Evolutionary conservation across 495 filamentous ascomycete species (phyloP).

Genomic region (Aspergillus bridgeri): DNA sequence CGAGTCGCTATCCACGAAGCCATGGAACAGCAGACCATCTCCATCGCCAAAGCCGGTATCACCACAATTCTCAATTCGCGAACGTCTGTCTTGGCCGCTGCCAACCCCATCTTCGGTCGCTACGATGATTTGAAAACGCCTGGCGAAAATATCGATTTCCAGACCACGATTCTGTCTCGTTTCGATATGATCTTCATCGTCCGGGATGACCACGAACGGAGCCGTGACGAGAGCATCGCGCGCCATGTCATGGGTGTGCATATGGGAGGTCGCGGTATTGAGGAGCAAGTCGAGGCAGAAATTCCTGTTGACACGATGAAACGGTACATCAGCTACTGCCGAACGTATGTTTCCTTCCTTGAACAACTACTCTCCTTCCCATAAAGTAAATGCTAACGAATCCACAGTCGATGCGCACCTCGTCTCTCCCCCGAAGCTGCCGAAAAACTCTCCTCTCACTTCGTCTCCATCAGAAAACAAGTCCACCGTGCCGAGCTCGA

Average conservation of each 20-base stretch:
- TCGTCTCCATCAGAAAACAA: conserved; percentile 92
- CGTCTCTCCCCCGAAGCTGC: conserved; percentile 88
- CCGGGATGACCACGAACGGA: conserved; percentile 87
- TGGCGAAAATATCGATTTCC: conserved; percentile 99
- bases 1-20: conserved; percentile 99
- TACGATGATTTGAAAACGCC: conserved; percentile 98
- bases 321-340: conserved; percentile 96
- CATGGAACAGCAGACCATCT: conserved; percentile 99
- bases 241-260: conserved; percentile 97
- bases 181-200: conserved; percentile 99
- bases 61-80: conserved; percentile 97
- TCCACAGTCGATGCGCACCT: conserved; percentile 77
- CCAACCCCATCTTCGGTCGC: conserved; percentile 95
- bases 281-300: conserved; percentile 80
- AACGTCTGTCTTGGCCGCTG: conserved; percentile 92
- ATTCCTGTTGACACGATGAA: conserved; percentile 96
- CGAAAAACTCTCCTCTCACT: conserved; percentile 95
- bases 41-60: conserved; percentile 98
- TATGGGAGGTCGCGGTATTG: conserved; percentile 83
- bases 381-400: conserved; percentile 31
- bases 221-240: conserved; percentile 88
- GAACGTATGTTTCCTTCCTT: conserved; percentile 59
- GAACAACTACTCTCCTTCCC: background rate
- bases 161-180: conserved; percentile 95
- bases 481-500: conserved; percentile 87